Conservation (phyloP, 106 monocot genomes). For the Acorus calamus region DNA sequence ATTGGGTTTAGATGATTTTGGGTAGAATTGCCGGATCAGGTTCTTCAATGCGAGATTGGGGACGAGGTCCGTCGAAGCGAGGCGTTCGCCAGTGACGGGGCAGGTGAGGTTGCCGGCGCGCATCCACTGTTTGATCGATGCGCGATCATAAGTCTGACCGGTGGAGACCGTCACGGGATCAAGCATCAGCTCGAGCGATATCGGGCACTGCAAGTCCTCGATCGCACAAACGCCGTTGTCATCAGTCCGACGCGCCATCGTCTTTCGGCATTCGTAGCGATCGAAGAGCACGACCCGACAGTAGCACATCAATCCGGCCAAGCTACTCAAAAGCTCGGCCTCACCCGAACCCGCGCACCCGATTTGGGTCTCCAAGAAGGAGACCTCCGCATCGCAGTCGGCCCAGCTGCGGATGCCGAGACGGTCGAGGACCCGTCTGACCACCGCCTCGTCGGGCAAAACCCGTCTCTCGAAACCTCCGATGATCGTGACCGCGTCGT, state of each 20-base stretch:
- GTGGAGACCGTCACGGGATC: conserved; percentile 80
- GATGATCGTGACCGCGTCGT: conserved; percentile 27
- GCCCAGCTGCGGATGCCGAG: conserved; percentile 49
- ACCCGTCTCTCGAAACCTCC: conserved; percentile 24
- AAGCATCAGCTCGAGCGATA: conserved; percentile 74
- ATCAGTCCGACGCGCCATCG: not conserved
- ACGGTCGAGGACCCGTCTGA: conserved; percentile 32
- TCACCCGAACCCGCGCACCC: not conserved
- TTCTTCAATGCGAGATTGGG: conserved; percentile 52
- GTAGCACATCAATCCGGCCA: conserved; percentile 56
- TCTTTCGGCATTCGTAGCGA: not conserved
- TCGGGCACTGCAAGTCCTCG: conserved; percentile 64
- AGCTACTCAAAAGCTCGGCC: conserved; percentile 29
- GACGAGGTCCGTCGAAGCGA: conserved; percentile 24
- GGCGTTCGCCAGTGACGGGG: conserved; percentile 68
- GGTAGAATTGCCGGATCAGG: conserved; percentile 31
- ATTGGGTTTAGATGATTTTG: conserved; percentile 10
- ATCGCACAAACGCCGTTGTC: not conserved
- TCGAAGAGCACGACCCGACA: conserved; percentile 53
- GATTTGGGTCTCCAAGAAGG: conserved; percentile 62
- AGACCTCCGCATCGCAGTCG: conserved; percentile 57
- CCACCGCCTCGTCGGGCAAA: conserved; percentile 12
- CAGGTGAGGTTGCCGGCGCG: conserved; percentile 46
- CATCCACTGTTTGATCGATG: conserved; percentile 65
- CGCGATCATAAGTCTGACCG: conserved; percentile 85